Evolutionary conservation across 495 filamentous ascomycete species (phyloP), one percentile per base, ranked within the genome.

Genomic region (Penicillium arizonense): DNA sequence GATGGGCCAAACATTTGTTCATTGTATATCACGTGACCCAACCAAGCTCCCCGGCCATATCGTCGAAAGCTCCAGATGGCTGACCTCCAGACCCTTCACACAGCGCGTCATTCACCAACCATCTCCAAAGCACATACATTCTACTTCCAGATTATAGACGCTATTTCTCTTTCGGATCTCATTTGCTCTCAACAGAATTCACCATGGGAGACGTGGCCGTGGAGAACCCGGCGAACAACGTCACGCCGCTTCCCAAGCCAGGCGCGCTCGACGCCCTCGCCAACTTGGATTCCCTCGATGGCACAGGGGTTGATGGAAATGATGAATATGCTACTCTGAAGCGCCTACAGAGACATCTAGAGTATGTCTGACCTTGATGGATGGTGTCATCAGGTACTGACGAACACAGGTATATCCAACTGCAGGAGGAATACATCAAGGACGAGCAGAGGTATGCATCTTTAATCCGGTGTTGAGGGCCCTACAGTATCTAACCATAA

Each of bases 391-490:
- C 23, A 2, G 21, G 34, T 52, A 59, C 70, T 80, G 58, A 80
- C 66, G 36, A 44, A 42, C 35, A 33, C 40, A 91, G 87, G 69
- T 96, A 96, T 73, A 97, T 98, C 68, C 87, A 96, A 69, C 82
- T 98, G 57, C 94, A 98, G 75, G 94, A 98, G 76, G 95, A 98
- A 70, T 98, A 97, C 76, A 98, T 98, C 82, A 98, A 98, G 77
- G 95, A 98, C 82, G 94, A 98, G 79, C 94, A 98, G 73, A 85
- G 91, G 90, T 89, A 82, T 42, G 47, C 18, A 16, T 23, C 36
- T 11, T 32, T 11, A 10, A 42, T 32, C 3, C 10, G 41, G 0
- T 21, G 9, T 4, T 16, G 9, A 12, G 21, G 10, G 2, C 6
- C 14, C 14, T 9, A 10, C 3, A 33, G 48, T 63, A 33, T 44